These are phyloP conservation scores for Rhizopogon vulgaris DNA, from an alignment of 768 basidiomycete species.

Conservation along the genomic window DNA sequence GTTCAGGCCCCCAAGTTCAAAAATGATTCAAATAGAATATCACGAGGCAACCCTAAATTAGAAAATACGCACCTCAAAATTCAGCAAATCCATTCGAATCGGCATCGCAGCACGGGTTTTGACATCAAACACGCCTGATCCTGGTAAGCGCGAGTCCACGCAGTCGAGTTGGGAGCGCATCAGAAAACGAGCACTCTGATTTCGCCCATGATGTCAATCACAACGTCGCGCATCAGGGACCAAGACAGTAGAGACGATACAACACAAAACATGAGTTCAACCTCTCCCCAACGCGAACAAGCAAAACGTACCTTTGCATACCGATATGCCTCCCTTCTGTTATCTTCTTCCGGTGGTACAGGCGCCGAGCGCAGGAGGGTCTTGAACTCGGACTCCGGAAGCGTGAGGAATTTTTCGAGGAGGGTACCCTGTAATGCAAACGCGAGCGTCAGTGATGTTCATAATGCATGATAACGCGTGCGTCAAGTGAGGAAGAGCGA, in stretches of 20 bases:
- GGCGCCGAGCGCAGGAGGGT: constrained; percentile 38
- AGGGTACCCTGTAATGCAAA: constrained; percentile 61
- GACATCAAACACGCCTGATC: constrained; percentile 90
- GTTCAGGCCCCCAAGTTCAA: background rate
- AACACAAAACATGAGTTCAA: no score
- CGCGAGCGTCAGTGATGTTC: background rate
- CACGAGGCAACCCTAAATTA: background rate
- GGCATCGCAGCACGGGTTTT: constrained; percentile 88
- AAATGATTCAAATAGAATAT: background rate
- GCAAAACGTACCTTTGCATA: constrained; percentile 63
- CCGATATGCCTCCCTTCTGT: constrained; percentile 69
- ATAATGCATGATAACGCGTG: background rate
- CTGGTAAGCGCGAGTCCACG: constrained; percentile 72
- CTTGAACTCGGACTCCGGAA: constrained; percentile 55
- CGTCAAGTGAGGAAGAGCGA: background rate
- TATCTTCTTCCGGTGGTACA: constrained; percentile 18
- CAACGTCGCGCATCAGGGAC: background rate
- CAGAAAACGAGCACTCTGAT: constrained; percentile 45
- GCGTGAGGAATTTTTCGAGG: constrained; percentile 83
- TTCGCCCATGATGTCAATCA: constrained; percentile 6
- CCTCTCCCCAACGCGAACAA: constrained; percentile 29
- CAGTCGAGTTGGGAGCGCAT: constrained; percentile 97
- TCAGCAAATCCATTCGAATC: constrained; percentile 79
- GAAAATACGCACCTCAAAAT: constrained; percentile 52
- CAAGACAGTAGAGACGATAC: background rate